phyloP scores from a whole-genome alignment of 805 yeast species.

The Phaffomyces opuntiae region DNA sequence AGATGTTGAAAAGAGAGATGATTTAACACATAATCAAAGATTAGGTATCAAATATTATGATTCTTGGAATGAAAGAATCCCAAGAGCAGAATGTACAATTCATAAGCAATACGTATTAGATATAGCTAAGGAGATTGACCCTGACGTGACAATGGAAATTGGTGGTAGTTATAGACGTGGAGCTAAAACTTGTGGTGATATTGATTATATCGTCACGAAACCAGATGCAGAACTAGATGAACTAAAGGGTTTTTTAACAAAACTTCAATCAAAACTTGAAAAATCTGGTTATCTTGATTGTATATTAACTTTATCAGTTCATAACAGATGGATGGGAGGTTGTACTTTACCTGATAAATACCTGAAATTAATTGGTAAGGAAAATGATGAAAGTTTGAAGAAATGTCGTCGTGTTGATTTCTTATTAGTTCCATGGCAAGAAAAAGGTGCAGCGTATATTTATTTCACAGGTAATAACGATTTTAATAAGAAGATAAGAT shows the following conservation, averaged over 20 bases:
- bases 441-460: slow-evolving; percentile 40
- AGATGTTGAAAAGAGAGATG: slow-evolving; percentile 27
- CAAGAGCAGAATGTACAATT: slow-evolving; percentile 36
- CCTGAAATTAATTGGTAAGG: slow-evolving; percentile 20
- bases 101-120: slow-evolving; percentile 31
- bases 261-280: slow-evolving; percentile 20
- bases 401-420: slow-evolving; percentile 50
- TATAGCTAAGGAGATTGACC: slow-evolving; percentile 26
- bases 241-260: slow-evolving; percentile 15
- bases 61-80: slow-evolving; percentile 40
- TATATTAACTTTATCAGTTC: slow-evolving; percentile 9
- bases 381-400: slow-evolving; percentile 27
- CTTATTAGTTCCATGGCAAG: slow-evolving; percentile 36
- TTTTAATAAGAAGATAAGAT: slow-evolving; percentile 41
- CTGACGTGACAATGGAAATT: slow-evolving; percentile 28
- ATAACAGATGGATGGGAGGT: slow-evolving; percentile 31
- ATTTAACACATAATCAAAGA: slow-evolving; percentile 24
- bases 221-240: slow-evolving; percentile 23
- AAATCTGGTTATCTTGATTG: slow-evolving; percentile 24
- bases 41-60: slow-evolving; percentile 40
- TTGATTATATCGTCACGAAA: slow-evolving; percentile 42
- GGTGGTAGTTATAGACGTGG: slow-evolving; percentile 53
- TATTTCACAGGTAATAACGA: slow-evolving; percentile 50
- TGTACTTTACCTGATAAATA: slow-evolving; percentile 23
- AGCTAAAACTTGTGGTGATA: slow-evolving; percentile 39